phyloP scores from a whole-genome alignment of 1,139 yeast genomes.

The Meyerozyma sp. region DNA sequence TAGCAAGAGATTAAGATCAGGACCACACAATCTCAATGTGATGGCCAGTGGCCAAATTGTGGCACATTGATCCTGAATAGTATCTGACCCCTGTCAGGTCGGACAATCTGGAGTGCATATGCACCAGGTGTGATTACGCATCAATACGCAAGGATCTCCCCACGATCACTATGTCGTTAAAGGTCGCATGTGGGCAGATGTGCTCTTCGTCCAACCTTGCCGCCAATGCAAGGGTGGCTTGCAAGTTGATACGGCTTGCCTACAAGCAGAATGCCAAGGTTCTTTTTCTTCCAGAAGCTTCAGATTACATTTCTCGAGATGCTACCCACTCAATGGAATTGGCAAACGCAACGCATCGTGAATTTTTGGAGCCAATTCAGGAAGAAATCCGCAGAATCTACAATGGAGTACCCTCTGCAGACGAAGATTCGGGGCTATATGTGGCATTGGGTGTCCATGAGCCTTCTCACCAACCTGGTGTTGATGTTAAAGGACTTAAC shows the following conservation, averaged over 20 bases:
- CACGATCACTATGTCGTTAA: neutral
- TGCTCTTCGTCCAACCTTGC: constrained; percentile 64
- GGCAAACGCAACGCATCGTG: constrained; percentile 47
- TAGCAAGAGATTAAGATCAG: no score
- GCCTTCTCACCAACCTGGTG: constrained; percentile 36
- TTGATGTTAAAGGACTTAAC: constrained; percentile 16
- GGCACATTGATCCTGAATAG: no score
- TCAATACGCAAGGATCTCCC: no score
- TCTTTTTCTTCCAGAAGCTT: constrained; percentile 87
- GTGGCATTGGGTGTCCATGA: constrained; percentile 75
- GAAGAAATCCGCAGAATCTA: constrained; percentile 26
- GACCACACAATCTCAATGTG: no score
- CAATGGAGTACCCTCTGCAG: constrained; percentile 10
- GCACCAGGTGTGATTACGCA: neutral
- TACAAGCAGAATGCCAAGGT: constrained; percentile 53
- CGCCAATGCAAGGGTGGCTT: constrained; percentile 55
- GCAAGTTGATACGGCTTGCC: constrained; percentile 57
- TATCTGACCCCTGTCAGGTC: no score
- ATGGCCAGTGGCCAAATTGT: no score
- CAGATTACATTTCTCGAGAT: constrained; percentile 75
- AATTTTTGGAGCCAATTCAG: constrained; percentile 48
- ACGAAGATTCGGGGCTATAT: constrained; percentile 26
- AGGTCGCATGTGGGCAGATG: constrained; percentile 81
- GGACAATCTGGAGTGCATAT: neutral
- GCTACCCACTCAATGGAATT: constrained; percentile 60